Evolutionary conservation across 2,329 filamentous ascomycete genomes (phyloP).

Genomic region (Penicillium decumbens): DNA sequence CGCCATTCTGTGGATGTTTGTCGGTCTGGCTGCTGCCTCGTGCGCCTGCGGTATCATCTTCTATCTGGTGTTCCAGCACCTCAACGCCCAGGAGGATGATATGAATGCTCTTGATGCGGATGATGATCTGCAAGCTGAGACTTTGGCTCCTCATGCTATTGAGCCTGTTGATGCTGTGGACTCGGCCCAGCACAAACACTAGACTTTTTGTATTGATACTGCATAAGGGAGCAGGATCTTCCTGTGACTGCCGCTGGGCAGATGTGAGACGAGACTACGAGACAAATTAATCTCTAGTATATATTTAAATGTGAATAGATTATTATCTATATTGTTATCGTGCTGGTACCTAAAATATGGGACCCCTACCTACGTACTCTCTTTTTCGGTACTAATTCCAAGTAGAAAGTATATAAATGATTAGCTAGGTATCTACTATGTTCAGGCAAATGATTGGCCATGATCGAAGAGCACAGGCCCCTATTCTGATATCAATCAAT

Average conservation of each 20-base stretch:
- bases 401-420: no score
- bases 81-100: constrained; percentile 48
- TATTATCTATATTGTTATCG: neutral
- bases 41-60: constrained; percentile 51
- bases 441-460: neutral
- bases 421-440: no score
- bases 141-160: neutral
- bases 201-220: neutral
- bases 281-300: constrained; percentile 1
- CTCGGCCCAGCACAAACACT: neutral
- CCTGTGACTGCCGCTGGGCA: neutral
- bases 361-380: no score
- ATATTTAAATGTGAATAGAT: neutral
- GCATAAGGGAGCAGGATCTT: neutral
- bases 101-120: constrained; percentile 49
- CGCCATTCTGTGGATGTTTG: constrained; percentile 63
- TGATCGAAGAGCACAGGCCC: no score
- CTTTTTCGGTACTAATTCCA: no score
- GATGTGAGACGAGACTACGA: constrained; percentile 1
- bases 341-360: no score
- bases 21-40: constrained; percentile 51
- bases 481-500: neutral
- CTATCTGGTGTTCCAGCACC: constrained; percentile 48
- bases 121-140: constrained; percentile 15
- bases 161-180: neutral